A percentile compares a stretch with the other conserved stretches of the same genome.
Evolutionary conservation across 2,329 filamentous ascomycete species (phyloP).

Genomic region (Periconia macrospinosa): DNA sequence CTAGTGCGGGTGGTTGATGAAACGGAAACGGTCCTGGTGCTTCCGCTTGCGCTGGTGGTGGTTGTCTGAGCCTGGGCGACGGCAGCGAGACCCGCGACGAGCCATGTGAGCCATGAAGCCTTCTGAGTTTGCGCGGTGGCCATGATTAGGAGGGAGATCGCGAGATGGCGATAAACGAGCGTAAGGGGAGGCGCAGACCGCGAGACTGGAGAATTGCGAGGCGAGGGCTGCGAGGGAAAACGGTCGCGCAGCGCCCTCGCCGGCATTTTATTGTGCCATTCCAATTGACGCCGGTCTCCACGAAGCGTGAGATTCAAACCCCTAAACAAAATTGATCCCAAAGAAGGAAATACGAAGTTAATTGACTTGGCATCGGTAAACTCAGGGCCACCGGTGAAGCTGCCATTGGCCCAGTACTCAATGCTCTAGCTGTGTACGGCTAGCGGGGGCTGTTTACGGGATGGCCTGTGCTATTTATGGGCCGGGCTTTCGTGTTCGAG

Average conservation of each 20-base stretch:
- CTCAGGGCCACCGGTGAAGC: not conserved
- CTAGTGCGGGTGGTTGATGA: not conserved
- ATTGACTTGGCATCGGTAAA: not conserved
- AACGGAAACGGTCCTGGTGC: too few relatives aligned
- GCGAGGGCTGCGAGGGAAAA: not conserved
- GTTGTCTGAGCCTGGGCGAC: conserved; percentile 15
- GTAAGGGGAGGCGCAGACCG: not conserved
- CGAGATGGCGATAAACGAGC: conserved; percentile 3
- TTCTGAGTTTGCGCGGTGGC: conserved; percentile 15
- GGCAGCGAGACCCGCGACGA: conserved; percentile 13
- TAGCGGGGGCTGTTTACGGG: not conserved
- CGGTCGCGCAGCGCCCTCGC: not conserved
- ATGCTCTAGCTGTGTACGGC: not conserved
- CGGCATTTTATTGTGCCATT: not conserved
- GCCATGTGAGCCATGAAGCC: conserved; percentile 12
- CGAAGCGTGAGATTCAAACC: not conserved
- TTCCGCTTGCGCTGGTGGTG: not conserved
- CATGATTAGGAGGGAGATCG: conserved; percentile 12
- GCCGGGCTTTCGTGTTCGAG: conserved; percentile 5
- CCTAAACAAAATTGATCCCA: not conserved
- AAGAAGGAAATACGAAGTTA: too few relatives aligned
- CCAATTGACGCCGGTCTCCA: not conserved
- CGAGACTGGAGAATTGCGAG: not conserved
- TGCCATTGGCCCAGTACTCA: not conserved
- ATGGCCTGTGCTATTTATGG: conserved; percentile 9